Percentiles rank a stretch among this genome's conserved stretches.
These are phyloP conservation scores for Phalaenopsis equestris DNA, from an alignment of 106 monocot species.

Conservation along the genomic window DNA sequence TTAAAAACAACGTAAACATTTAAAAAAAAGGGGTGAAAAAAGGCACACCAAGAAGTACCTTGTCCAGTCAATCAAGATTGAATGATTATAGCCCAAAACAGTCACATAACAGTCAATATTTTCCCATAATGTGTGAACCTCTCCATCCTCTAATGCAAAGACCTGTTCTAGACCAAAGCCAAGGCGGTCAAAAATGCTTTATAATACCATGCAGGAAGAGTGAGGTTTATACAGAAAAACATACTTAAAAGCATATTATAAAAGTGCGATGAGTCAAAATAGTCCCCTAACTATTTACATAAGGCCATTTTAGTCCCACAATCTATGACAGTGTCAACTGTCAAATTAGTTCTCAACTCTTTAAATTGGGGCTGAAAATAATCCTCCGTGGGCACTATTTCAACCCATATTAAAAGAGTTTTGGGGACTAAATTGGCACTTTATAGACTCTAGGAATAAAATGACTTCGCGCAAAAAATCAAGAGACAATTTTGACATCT, in stretches of 20 bases:
- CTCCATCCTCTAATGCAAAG: slow-evolving; percentile 47
- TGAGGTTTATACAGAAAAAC: neutral
- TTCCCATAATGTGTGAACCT: slow-evolving; percentile 44
- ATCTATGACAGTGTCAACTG: too few relatives aligned
- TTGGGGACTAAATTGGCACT: too few relatives aligned
- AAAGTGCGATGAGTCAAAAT: too few relatives aligned
- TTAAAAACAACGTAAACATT: neutral
- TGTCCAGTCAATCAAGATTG: slow-evolving; percentile 65
- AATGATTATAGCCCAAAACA: slow-evolving; percentile 16
- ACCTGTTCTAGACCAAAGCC: slow-evolving; percentile 29
- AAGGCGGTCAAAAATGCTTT: neutral
- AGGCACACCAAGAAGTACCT: slow-evolving; percentile 24
- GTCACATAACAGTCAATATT: slow-evolving; percentile 35
- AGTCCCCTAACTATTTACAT: too few relatives aligned
- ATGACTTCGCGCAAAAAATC: too few relatives aligned
- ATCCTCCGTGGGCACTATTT: too few relatives aligned
- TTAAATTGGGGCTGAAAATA: too few relatives aligned
- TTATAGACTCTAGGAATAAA: too few relatives aligned
- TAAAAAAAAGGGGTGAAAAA: neutral
- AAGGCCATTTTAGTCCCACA: too few relatives aligned
- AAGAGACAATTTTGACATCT: too few relatives aligned
- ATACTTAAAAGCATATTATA: neutral
- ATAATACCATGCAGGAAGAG: neutral
- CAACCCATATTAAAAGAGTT: too few relatives aligned
- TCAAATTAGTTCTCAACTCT: too few relatives aligned